phyloP scores from a whole-genome alignment of 768 basidiomycete species.

The Psilocybe tampanensis region DNA sequence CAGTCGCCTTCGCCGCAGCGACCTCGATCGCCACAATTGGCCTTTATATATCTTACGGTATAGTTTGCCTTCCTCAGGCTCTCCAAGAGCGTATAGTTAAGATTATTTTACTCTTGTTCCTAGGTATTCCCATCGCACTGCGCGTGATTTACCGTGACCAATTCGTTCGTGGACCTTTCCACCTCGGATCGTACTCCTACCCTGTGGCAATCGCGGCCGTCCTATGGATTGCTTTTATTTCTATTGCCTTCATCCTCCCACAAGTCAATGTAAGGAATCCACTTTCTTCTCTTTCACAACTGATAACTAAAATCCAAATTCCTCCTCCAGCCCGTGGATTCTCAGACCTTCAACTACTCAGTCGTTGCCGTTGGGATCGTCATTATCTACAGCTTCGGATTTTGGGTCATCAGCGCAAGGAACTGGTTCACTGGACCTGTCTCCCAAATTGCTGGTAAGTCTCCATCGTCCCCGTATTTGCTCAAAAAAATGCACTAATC shows the following conservation, averaged over 20 bases:
- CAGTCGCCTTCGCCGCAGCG: slow-evolving; percentile 67
- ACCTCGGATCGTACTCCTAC: slow-evolving; percentile 65
- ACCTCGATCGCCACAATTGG: slow-evolving; percentile 75
- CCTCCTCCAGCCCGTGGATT: slow-evolving; percentile 70
- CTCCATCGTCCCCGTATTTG: too few species aligned
- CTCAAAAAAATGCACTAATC: too few species aligned
- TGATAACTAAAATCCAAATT: too few species aligned
- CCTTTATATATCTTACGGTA: slow-evolving; percentile 75
- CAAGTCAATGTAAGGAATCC: slow-evolving; percentile 53
- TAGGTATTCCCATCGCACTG: slow-evolving; percentile 70
- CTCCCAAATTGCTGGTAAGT: slow-evolving; percentile 58
- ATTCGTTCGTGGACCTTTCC: slow-evolving; percentile 73
- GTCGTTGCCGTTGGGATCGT: slow-evolving; percentile 80
- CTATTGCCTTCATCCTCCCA: slow-evolving; percentile 74
- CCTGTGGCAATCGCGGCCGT: slow-evolving; percentile 59
- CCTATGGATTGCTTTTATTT: slow-evolving; percentile 73
- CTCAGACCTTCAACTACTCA: slow-evolving; percentile 75
- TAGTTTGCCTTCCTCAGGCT: too few species aligned
- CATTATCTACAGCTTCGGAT: slow-evolving; percentile 60
- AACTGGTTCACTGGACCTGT: slow-evolving; percentile 76
- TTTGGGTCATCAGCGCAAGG: slow-evolving; percentile 72
- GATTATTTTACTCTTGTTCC: neutral
- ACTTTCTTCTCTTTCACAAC: neutral
- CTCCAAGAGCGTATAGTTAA: too few species aligned
- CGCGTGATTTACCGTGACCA: slow-evolving; percentile 60